Percentiles rank a stretch among this genome's conserved stretches.
These are phyloP conservation scores for Fragaria ananassa DNA, from an alignment of 306 rosid genomes.

Conservation along the genomic window DNA sequence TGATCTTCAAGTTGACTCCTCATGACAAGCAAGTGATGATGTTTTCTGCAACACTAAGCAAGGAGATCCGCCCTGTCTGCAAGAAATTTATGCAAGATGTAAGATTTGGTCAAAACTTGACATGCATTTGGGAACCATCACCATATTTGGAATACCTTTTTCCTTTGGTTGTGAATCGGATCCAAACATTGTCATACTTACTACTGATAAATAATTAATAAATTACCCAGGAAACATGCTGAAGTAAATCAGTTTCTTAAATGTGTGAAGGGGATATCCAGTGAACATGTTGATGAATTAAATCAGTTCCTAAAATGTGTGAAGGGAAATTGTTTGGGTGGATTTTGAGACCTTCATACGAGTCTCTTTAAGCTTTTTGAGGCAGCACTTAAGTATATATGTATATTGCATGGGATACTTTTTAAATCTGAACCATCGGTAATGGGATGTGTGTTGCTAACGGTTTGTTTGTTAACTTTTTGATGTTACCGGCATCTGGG, in stretches of 20 bases:
- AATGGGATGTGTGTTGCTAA: background rate
- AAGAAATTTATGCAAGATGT: conserved; percentile 88
- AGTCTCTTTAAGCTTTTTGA: background rate
- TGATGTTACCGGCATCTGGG: background rate
- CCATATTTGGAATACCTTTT: background rate
- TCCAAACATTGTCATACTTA: background rate
- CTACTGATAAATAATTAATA: background rate
- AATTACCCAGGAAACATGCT: background rate
- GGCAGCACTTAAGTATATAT: background rate
- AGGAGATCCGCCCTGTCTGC: conserved; percentile 80
- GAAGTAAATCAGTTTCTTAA: background rate
- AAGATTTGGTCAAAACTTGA: conserved; percentile 24
- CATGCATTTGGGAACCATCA: background rate
- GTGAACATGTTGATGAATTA: background rate
- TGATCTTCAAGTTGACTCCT: conserved; percentile 68
- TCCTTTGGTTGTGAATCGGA: background rate
- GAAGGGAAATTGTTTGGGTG: background rate
- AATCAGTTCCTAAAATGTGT: background rate
- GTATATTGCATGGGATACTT: background rate
- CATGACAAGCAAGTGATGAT: conserved; percentile 86
- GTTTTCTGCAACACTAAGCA: conserved; percentile 77
- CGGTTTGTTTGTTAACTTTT: background rate
- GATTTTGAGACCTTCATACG: background rate
- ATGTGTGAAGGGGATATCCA: background rate
- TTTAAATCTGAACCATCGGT: background rate